Percentiles rank a stretch among this genome's conserved stretches.
Evolutionary conservation across 371 early-diverging fungal species (phyloP).

Genomic region (Cladochytrium tenue): DNA sequence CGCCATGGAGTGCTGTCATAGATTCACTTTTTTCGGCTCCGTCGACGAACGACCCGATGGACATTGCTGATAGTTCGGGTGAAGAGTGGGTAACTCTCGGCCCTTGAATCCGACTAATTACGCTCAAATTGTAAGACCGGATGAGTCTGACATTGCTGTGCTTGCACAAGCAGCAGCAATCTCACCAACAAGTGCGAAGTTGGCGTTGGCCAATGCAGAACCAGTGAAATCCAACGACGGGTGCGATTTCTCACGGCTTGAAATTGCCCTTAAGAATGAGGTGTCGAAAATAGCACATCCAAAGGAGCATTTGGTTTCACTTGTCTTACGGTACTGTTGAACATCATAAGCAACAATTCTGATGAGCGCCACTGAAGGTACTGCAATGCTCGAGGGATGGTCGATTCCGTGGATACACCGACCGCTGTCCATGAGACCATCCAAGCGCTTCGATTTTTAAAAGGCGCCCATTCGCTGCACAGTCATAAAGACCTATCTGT

Average conservation of each 20-base stretch:
- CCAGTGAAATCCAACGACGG: background rate
- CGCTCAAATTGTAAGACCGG: no score
- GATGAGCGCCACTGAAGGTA: background rate
- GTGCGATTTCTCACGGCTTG: background rate
- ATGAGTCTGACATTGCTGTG: background rate
- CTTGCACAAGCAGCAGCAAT: background rate
- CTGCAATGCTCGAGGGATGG: background rate
- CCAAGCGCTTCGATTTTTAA: background rate
- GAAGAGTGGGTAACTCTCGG: no score
- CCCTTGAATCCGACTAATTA: no score
- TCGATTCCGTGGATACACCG: background rate
- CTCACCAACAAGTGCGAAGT: background rate
- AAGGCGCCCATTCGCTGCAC: background rate
- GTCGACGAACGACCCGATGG: no score
- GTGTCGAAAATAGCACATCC: background rate
- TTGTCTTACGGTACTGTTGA: background rate
- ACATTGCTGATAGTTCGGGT: no score
- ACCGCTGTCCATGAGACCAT: background rate
- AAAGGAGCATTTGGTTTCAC: background rate
- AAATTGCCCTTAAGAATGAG: background rate
- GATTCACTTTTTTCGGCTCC: no score
- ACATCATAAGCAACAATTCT: background rate
- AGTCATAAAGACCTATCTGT: background rate
- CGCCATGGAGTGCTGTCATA: background rate
- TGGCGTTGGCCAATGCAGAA: background rate